These are phyloP conservation scores for Sporothrix variecibatus DNA, from an alignment of 2,329 filamentous ascomycete genomes.

Conservation along the genomic window DNA sequence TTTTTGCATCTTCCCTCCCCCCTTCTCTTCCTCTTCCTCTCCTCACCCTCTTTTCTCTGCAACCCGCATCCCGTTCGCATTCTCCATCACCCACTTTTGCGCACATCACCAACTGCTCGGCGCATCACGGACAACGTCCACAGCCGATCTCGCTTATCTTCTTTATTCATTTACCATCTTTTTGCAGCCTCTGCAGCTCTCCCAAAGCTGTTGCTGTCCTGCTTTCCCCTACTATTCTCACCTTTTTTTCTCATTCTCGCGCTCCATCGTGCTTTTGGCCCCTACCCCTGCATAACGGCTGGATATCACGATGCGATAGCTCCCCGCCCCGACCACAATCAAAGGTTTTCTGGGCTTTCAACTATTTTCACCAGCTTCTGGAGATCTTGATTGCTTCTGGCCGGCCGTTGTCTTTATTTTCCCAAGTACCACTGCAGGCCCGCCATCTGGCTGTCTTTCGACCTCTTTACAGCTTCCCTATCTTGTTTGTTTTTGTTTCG, in stretches of 20 bases:
- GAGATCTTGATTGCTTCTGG: neutral
- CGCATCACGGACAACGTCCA: neutral
- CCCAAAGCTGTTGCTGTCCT: no score
- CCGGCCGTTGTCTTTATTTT: neutral
- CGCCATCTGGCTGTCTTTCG: neutral
- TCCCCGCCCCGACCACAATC: neutral
- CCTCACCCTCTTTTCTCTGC: neutral
- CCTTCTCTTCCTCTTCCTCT: neutral
- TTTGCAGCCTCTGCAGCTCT: no score
- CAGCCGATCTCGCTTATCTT: neutral
- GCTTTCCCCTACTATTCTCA: neutral
- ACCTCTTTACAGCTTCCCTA: neutral
- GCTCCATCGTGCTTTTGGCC: neutral
- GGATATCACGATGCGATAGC: slow-evolving; percentile 1
- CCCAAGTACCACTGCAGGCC: neutral
- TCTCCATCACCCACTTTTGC: neutral
- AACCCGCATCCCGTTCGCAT: neutral
- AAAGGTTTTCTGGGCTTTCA: no score
- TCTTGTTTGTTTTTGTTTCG: neutral
- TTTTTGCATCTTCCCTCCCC: neutral
- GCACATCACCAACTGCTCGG: neutral
- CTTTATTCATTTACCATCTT: neutral
- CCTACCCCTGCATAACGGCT: neutral
- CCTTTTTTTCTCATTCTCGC: neutral
- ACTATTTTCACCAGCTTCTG: neutral